A percentile compares a stretch with the other conserved stretches of the same genome.
phyloP scores from a whole-genome alignment of 331 rosid genomes.

The Malus hybrid region DNA sequence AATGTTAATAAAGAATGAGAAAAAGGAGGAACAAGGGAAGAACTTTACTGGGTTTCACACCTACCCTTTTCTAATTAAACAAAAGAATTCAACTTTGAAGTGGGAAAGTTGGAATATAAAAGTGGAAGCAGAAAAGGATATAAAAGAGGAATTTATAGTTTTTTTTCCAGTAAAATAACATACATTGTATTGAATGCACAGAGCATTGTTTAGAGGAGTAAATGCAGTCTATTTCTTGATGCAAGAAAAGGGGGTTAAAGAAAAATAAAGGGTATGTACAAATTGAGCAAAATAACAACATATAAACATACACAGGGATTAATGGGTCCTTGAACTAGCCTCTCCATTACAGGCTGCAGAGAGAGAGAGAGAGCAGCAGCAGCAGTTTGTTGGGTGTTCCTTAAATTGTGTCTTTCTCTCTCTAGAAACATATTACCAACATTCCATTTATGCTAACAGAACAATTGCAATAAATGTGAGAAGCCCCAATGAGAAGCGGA shows the following conservation, averaged over 20 bases:
- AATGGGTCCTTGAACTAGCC: conserved; percentile 72
- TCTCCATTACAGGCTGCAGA: conserved; percentile 57
- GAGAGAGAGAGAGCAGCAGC: not conserved
- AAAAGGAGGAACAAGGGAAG: not conserved
- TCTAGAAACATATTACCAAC: conserved; percentile 35
- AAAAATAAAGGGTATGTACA: conserved; percentile 14
- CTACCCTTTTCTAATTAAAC: not conserved
- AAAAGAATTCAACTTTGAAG: conserved; percentile 12
- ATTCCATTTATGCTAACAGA: conserved; percentile 57
- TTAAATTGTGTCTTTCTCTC: conserved; percentile 19
- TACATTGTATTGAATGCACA: conserved; percentile 44
- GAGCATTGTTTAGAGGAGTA: conserved; percentile 25
- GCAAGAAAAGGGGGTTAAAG: conserved; percentile 26
- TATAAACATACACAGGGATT: conserved; percentile 62
- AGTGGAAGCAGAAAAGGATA: conserved; percentile 29
- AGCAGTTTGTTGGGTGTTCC: not conserved
- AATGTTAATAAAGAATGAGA: not conserved
- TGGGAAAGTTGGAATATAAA: conserved; percentile 10
- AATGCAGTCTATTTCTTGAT: conserved; percentile 35
- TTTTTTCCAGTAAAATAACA: conserved; percentile 24
- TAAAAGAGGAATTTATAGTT: not conserved
- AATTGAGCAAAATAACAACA: conserved; percentile 5
- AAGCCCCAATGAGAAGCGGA: conserved; percentile 26
- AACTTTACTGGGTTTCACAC: conserved; percentile 17
- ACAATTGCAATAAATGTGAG: conserved; percentile 62